These are phyloP conservation scores for Penicillium sclerotiorum DNA, from an alignment of 2,329 filamentous ascomycete genomes.

Conservation along the genomic window DNA sequence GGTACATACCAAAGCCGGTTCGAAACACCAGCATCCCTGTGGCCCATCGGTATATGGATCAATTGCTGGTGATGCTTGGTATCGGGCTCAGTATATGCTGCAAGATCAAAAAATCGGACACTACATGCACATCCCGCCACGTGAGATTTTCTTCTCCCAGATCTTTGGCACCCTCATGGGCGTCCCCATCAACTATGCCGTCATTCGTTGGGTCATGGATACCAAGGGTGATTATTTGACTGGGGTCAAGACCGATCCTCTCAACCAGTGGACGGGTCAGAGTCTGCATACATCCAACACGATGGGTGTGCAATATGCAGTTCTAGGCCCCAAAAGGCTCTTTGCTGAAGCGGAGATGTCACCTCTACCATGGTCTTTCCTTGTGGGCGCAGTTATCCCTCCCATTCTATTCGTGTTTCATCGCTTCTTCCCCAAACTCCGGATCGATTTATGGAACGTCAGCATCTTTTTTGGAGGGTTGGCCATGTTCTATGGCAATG, in stretches of 20 bases:
- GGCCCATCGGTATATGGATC: slow-evolving; percentile 61
- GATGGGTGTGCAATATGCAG: slow-evolving; percentile 62
- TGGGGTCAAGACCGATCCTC: slow-evolving; percentile 55
- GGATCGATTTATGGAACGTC: slow-evolving; percentile 62
- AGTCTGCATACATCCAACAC: slow-evolving; percentile 55
- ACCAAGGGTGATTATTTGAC: slow-evolving; percentile 60
- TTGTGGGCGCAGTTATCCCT: slow-evolving; percentile 34
- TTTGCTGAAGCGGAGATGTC: slow-evolving; percentile 33
- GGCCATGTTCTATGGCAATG: slow-evolving; percentile 62
- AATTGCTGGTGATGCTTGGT: slow-evolving; percentile 66
- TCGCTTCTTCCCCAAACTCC: slow-evolving; percentile 55
- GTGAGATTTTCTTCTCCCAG: slow-evolving; percentile 63
- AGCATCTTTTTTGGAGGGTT: slow-evolving; percentile 64
- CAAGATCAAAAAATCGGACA: slow-evolving; percentile 68
- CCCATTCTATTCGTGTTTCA: slow-evolving; percentile 54
- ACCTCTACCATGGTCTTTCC: slow-evolving; percentile 35
- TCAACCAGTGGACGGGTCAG: slow-evolving; percentile 65
- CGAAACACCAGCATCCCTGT: slow-evolving; percentile 57
- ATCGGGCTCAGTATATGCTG: slow-evolving; percentile 59
- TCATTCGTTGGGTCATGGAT: slow-evolving; percentile 62
- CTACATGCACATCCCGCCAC: slow-evolving; percentile 64
- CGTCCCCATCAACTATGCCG: slow-evolving; percentile 63
- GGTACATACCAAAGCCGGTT: slow-evolving; percentile 53
- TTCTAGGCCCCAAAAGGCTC: slow-evolving; percentile 49
- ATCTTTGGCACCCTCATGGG: slow-evolving; percentile 62